A percentile compares a stretch with the other conserved stretches of the same genome.
These are phyloP conservation scores for Botrytis medusae DNA, from an alignment of 2,329 filamentous ascomycete species.

Conservation along the genomic window DNA sequence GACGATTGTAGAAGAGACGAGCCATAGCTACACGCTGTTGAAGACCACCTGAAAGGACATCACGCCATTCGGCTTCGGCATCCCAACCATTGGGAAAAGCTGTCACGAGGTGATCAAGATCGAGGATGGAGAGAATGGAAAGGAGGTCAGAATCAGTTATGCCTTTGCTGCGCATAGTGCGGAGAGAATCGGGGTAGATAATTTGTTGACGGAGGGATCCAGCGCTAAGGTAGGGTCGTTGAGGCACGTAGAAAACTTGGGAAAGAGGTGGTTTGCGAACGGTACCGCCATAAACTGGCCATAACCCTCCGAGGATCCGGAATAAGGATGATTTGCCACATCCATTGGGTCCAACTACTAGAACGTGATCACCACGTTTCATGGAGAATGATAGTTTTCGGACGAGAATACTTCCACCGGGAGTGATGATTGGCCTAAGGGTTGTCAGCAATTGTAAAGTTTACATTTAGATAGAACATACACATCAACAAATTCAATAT, in stretches of 20 bases:
- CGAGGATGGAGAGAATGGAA: slow-evolving; percentile 73
- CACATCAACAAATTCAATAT: slow-evolving; percentile 84
- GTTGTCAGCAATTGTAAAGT: slow-evolving; percentile 29
- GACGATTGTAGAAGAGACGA: slow-evolving; percentile 87
- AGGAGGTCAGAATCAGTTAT: slow-evolving; percentile 80
- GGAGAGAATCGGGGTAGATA: slow-evolving; percentile 87
- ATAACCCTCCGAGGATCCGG: slow-evolving; percentile 91
- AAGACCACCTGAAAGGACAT: slow-evolving; percentile 85
- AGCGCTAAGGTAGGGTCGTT: slow-evolving; percentile 88
- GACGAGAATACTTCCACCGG: slow-evolving; percentile 91
- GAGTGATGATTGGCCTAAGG: slow-evolving; percentile 80
- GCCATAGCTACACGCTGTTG: slow-evolving; percentile 98
- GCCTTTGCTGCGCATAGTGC: slow-evolving; percentile 82
- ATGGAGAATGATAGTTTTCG: slow-evolving; percentile 84
- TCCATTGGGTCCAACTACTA: slow-evolving; percentile 91
- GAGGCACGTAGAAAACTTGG: slow-evolving; percentile 97
- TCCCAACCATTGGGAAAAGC: slow-evolving; percentile 81
- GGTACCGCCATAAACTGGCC: slow-evolving; percentile 94
- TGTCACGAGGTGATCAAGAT: slow-evolving; percentile 79
- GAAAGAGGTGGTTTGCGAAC: slow-evolving; percentile 89
- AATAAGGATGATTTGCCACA: slow-evolving; percentile 97
- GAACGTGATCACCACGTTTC: slow-evolving; percentile 80
- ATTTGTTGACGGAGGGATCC: slow-evolving; percentile 95
- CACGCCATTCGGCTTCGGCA: slow-evolving; percentile 93
- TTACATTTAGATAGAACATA: slow-evolving; percentile 43